Base-by-base conservation (phyloP, 352 stramenopile genomes). In the Phytopythium helicoides region DNA sequence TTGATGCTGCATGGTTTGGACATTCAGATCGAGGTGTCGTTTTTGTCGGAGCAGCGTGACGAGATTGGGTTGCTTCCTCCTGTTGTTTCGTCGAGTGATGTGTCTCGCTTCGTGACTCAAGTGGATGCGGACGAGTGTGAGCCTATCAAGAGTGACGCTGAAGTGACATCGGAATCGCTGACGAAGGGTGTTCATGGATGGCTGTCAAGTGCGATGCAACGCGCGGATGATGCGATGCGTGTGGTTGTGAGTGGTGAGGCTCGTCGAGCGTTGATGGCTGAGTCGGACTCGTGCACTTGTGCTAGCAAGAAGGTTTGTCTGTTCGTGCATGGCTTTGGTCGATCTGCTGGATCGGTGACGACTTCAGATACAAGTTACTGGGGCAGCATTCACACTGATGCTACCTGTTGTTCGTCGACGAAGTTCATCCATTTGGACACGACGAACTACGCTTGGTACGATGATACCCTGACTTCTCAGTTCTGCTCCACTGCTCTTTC, bases 391-490 rank as follows among this genome's bases (percentile, higher is more conserved):
- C 39, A 72, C 33, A 21, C 54, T 10, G 47, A 68, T 22, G 59
- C 56, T 3, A 46, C 56, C 25, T 76, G 67, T 53, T 76, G 67
- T 39, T 70, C 60, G 1, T 34, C 25, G 19, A 45, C 53, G 26
- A 60, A 66, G 51, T 72, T 76, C 44, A 31, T 68, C 12, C 63
- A 64, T 16, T 46, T 76, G 16, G 60, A 76, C 54, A 76, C 63
- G 26, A 19, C 55, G 19, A 48, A 62, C 46, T 31, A 19, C 3
- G 23, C 59, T 8, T 76, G 67, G 67, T 60, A 66, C 54, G 52
- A 51, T 15, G 44, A 56, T 33, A 22, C 31, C 6, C 41, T 62
- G 1, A 52, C 54, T 14, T 12, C 58, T 12, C 37, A 60, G 18
- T 26, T 76, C 8, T 73, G 67, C 47, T 25, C 51, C n/a, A 51